Conservation (phyloP, 2,329 filamentous ascomycete species). For the Alternaria rosae region DNA sequence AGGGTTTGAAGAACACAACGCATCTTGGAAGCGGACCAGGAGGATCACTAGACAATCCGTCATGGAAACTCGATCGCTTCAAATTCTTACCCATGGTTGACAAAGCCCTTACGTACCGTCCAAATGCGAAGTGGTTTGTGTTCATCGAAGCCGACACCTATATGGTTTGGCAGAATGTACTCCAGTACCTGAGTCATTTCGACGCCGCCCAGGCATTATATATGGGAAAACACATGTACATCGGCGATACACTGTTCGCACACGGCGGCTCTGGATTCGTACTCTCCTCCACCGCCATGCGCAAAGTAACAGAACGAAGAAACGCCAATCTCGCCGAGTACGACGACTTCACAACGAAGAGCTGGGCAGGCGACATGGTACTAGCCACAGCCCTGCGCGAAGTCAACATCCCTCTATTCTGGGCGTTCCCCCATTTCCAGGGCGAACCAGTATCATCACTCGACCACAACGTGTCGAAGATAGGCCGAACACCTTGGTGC, state of each 20-base stretch:
- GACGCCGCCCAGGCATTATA: conserved; percentile 58
- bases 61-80: conserved; percentile 44
- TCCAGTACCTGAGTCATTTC: conserved; percentile 60
- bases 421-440: conserved; percentile 29
- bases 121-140: conserved; percentile 63
- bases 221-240: conserved; percentile 61
- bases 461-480: conserved; percentile 28
- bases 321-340: conserved; percentile 48
- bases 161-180: conserved; percentile 60
- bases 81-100: conserved; percentile 46
- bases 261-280: conserved; percentile 62
- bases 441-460: conserved; percentile 33
- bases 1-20: conserved; percentile 22
- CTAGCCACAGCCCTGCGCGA: conserved; percentile 58
- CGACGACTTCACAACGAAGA: conserved; percentile 54
- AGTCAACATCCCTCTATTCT: conserved; percentile 39
- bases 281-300: conserved; percentile 58
- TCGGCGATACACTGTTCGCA: conserved; percentile 59
- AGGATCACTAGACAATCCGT: conserved; percentile 14
- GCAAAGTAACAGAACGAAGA: conserved; percentile 47
- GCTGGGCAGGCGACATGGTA: conserved; percentile 62
- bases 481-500: conserved; percentile 55
- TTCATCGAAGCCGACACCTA: conserved; percentile 67
- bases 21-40: conserved; percentile 20
- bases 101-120: conserved; percentile 36